These are phyloP conservation scores for Triticum monococcum DNA, from an alignment of 176 grass and related monocot species.

Conservation along the genomic window DNA sequence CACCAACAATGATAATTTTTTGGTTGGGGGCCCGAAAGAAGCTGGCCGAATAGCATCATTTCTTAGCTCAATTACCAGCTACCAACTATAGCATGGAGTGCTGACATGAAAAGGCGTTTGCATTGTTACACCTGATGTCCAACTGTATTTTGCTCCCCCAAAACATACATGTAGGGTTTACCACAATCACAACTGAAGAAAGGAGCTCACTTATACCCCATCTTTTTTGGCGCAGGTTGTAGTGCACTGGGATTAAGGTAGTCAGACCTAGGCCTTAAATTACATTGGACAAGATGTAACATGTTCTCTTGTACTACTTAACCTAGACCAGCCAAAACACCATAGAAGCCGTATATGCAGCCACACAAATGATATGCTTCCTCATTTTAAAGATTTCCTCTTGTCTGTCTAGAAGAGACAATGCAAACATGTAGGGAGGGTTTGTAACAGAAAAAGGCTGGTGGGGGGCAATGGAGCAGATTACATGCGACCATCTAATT, in stretches of 20 bases:
- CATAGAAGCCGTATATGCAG: not conserved
- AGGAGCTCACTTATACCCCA: not conserved
- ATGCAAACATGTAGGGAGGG: not conserved
- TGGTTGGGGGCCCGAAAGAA: not conserved
- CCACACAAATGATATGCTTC: not conserved
- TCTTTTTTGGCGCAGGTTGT: not conserved
- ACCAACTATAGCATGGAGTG: not conserved
- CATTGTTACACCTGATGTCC: not conserved
- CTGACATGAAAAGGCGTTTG: not conserved
- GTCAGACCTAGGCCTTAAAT: not conserved
- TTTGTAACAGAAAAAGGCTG: too few species aligned
- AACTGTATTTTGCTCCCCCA: not conserved
- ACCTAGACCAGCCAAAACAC: not conserved
- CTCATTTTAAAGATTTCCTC: constrained; percentile 7
- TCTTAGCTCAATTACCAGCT: not conserved
- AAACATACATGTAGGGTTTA: not conserved
- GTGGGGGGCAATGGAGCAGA: too few species aligned
- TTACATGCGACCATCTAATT: not conserved
- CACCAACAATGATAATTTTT: not conserved
- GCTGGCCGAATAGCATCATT: not conserved
- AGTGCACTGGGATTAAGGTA: not conserved
- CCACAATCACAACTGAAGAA: not conserved
- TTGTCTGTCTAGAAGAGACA: not conserved
- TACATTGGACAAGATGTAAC: not conserved
- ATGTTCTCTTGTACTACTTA: not conserved